Base-by-base conservation (phyloP, 2,329 filamentous ascomycete species). In the Fusarium sp. region DNA sequence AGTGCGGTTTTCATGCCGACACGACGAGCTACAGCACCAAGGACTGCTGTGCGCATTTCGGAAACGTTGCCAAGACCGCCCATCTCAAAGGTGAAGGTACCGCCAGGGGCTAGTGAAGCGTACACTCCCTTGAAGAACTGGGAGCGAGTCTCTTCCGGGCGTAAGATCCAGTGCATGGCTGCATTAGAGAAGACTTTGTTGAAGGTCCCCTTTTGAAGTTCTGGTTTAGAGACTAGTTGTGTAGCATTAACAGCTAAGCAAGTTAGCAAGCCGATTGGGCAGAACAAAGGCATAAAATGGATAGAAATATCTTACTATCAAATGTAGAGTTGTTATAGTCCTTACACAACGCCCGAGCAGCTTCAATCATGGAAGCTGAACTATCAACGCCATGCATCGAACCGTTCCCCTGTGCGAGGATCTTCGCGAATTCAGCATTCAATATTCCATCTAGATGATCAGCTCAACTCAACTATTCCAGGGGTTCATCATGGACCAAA, bases 21-120 rank as follows among this genome's bases (percentile, higher is more conserved):
- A 1, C 87, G 84, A 2, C 84, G 82, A 17, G 82, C 77, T 2
- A 91, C 80, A 3, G 85, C 85, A 17, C 82, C 80, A 6, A 89
- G 78, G 9, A 92, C 79, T 3, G 88, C 87, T 1, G 86, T 81
- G 28, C 87, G 84, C 69, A 91, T 85, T 77, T 92, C 91, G 2
- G 83, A 80, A 1, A 91, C 84, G 76, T 93, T 92, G 21, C 91
- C 91, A 50, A 89, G 84, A 1, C 90, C 91, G 53, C 91, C 91
- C 88, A 91, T 91, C 77, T 93, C 91, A 71, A 93, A 92, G 11
- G 86, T 84, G 61, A 93, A 89, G 0, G 71, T 73, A 3, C 89
- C 91, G 13, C 84, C 84, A 0, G 86, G 84, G 34, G 80, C 82
- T 3, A 93, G 82, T 1, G 85, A 80, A 10, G 78, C 78, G 63